Conservation (phyloP, 192 early-diverging fungal genomes). For the Coemansia sp. region DNA sequence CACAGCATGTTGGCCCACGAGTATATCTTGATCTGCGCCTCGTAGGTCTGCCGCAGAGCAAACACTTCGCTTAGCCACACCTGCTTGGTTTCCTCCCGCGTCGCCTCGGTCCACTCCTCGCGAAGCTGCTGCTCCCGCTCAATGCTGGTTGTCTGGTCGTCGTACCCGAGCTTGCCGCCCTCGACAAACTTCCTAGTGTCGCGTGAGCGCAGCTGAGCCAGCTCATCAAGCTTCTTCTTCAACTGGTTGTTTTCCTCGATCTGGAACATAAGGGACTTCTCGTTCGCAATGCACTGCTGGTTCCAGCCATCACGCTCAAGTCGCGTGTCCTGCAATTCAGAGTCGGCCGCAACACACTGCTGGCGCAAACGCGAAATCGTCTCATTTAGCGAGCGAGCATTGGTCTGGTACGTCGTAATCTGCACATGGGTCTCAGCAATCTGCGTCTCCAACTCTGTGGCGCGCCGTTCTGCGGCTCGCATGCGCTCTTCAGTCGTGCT, state of each 20-base stretch:
- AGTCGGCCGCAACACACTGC: conserved; percentile 21
- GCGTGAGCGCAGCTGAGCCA: conserved; percentile 16
- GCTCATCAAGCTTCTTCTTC: conserved; percentile 4
- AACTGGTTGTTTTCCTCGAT: conserved; percentile 26
- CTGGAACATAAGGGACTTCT: conserved; percentile 24
- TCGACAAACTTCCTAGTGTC: conserved; percentile 15
- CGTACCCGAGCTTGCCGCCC: conserved; percentile 1
- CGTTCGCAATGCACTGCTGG: conserved; percentile 21
- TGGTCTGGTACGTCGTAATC: conserved; percentile 30
- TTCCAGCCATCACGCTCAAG: conserved; percentile 51
- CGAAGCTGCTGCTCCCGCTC: conserved; percentile 28
- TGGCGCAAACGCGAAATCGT: conserved; percentile 30
- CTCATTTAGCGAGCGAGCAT: conserved; percentile 21
- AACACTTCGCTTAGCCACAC: conserved; percentile 2
- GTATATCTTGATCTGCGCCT: conserved; percentile 33
- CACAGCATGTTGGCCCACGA: conserved; percentile 36
- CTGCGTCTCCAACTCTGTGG: conserved; percentile 24
- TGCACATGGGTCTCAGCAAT: conserved; percentile 26
- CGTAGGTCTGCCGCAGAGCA: conserved; percentile 26
- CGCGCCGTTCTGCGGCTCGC: conserved; percentile 12
- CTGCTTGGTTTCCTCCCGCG: conserved; percentile 8
- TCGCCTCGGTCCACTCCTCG: conserved; percentile 23
- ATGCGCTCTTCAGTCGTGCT: conserved; percentile 17
- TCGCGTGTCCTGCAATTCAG: conserved; percentile 24
- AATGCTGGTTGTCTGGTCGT: conserved; percentile 14